Percentiles rank a stretch among this genome's conserved stretches.
Evolutionary conservation across 352 stramenopile species (phyloP).

Genomic region (Phytophthora rubi): DNA sequence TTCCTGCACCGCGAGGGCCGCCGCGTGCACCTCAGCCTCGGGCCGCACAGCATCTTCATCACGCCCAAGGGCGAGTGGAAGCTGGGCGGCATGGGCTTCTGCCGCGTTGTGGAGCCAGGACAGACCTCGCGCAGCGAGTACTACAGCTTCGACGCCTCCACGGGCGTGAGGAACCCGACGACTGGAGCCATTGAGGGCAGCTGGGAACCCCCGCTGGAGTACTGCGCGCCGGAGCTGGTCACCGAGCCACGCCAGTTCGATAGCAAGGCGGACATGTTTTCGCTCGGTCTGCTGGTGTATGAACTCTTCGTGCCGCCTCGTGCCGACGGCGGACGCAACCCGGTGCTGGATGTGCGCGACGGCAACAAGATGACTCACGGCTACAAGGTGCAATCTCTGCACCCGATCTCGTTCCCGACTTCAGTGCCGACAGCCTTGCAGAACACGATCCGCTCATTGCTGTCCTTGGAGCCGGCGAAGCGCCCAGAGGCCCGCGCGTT

Average conservation of each 20-base stretch:
- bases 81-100: constrained; percentile 91
- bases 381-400: constrained; percentile 90
- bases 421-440: constrained; percentile 82
- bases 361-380: constrained; percentile 90
- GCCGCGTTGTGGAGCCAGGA: constrained; percentile 80
- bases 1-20: constrained; percentile 91
- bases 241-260: constrained; percentile 85
- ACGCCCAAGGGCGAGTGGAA: constrained; percentile 93
- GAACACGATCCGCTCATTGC: constrained; percentile 83
- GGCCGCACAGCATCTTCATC: constrained; percentile 91
- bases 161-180: constrained; percentile 54
- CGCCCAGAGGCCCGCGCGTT: constrained; percentile 77
- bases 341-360: constrained; percentile 83
- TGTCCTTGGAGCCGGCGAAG: constrained; percentile 67
- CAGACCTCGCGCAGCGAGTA: constrained; percentile 88
- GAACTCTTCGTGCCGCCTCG: constrained; percentile 85
- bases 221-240: constrained; percentile 85
- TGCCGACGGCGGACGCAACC: constrained; percentile 79
- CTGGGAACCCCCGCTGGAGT: constrained; percentile 87
- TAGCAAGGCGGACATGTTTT: constrained; percentile 88
- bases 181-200: constrained; percentile 66
- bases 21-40: constrained; percentile 86
- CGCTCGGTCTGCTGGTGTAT: constrained; percentile 83
- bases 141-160: constrained; percentile 67
- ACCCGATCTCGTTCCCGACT: constrained; percentile 82